Evolutionary conservation across 257 asterid species (phyloP).

Genomic region (Dorcoceras hygrometricum): DNA sequence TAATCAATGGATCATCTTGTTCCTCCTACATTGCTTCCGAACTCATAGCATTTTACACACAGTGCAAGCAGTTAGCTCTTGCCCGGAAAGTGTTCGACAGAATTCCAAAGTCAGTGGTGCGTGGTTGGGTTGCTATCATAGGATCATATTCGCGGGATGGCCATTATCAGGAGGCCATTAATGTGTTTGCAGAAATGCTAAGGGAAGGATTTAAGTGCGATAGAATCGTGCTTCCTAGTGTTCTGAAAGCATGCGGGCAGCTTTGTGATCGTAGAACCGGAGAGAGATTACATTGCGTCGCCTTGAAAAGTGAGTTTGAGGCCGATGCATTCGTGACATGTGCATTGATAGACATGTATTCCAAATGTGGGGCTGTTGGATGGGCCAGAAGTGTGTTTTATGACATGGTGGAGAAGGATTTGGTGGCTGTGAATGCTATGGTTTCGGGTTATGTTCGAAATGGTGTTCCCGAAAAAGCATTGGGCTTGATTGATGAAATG

Average conservation of each 20-base stretch:
- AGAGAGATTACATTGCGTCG: constrained; percentile 43
- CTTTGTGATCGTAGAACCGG: constrained; percentile 50
- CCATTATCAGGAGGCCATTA: constrained; percentile 46
- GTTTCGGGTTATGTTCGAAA: constrained; percentile 55
- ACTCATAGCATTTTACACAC: constrained; percentile 40
- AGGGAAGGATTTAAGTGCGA: constrained; percentile 33
- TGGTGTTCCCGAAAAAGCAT: constrained; percentile 35
- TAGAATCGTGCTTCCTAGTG: constrained; percentile 59
- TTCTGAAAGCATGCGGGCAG: constrained; percentile 71
- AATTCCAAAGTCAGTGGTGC: constrained; percentile 47
- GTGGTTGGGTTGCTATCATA: constrained; percentile 52
- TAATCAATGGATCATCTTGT: constrained; percentile 40
- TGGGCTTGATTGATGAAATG: constrained; percentile 46
- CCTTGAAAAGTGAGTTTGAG: constrained; percentile 39
- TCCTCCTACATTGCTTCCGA: constrained; percentile 43
- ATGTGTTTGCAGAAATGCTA: constrained; percentile 41
- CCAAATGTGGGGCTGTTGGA: constrained; percentile 48
- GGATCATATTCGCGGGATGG: constrained; percentile 63
- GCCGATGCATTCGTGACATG: constrained; percentile 51
- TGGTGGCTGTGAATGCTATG: constrained; percentile 60
- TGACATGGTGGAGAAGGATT: constrained; percentile 44
- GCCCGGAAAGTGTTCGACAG: constrained; percentile 63
- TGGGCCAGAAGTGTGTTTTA: constrained; percentile 51
- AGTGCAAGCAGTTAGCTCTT: constrained; percentile 33
- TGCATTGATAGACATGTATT: constrained; percentile 63